These are phyloP conservation scores for Umbilicus rupestris DNA, from an alignment of 164 flowering plant species.

Conservation along the genomic window DNA sequence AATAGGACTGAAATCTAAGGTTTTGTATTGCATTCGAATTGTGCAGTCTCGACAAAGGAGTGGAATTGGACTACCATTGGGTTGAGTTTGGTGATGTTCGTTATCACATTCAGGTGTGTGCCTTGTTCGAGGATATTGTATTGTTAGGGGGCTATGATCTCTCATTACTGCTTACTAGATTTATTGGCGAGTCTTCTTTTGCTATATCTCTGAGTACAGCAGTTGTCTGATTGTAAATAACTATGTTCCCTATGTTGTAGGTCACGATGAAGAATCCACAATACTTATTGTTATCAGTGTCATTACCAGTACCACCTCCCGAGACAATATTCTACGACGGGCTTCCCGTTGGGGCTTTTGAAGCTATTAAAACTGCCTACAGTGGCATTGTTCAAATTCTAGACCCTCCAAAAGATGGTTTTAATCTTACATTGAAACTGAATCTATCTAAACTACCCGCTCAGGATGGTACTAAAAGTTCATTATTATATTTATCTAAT, in stretches of 20 bases:
- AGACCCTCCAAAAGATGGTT: conserved; percentile 97
- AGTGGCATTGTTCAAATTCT: conserved; percentile 71
- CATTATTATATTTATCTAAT: neutral
- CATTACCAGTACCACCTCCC: conserved; percentile 81
- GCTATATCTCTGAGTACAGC: neutral
- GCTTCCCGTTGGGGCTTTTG: conserved; percentile 87
- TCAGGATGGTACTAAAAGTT: conserved; percentile 59
- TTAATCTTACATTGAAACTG: conserved; percentile 79
- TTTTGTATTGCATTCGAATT: conserved; percentile 1
- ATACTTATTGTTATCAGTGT: conserved; percentile 52
- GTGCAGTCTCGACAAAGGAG: conserved; percentile 83
- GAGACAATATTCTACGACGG: conserved; percentile 68
- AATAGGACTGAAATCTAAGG: neutral
- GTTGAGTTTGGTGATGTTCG: conserved; percentile 89
- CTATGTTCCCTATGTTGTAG: conserved; percentile 26
- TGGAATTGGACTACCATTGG: conserved; percentile 80
- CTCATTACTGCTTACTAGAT: conserved; percentile 13
- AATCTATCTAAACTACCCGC: conserved; percentile 79
- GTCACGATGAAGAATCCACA: conserved; percentile 74
- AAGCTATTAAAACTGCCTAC: conserved; percentile 83
- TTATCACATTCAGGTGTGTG: conserved; percentile 62
- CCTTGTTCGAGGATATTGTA: neutral
- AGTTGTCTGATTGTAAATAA: neutral
- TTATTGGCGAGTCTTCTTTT: neutral
- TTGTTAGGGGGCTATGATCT: neutral